Evolutionary conservation across 1,284 basidiomycete species (phyloP), one percentile per base, ranked within the genome.

Genomic region (Cutaneotrichosporon sp.): DNA sequence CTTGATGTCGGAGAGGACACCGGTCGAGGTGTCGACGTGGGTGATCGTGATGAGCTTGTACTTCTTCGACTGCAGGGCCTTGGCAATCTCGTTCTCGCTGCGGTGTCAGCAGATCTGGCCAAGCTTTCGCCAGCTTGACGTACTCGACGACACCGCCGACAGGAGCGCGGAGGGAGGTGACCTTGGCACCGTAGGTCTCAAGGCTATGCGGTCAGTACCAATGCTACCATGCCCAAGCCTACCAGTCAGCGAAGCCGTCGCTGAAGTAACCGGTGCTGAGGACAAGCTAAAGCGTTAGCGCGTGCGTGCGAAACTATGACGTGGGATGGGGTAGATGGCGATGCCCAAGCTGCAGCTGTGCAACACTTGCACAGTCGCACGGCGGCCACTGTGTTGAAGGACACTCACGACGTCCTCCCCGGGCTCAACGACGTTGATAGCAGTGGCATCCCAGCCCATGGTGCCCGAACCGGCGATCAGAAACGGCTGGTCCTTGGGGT

Each of bases 11-110:
- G 90, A 90, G 41, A 98, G 81, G 12, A 98, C 94, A 56, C 88
- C 88, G 49, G 90, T 92, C 14, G 89, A 91, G 8, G 90, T 92
- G 73, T 93, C 90, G 54, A 76, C 50, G 70, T 98, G 94, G 7
- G 96, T 97, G 67, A 97, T 84, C 8, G 92, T 93, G 59, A 93
- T 77, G 47, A 92, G 72, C 76, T 94, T 96, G 81, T 90, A 96
- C 70, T 86, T 86, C 76, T 90, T 90, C 62, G 80, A 76, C 72
- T 82, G 79, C 37, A 97, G 80, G 1, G 88, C 87, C 20, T 80
- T 46, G 51, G 66, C 61, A 60, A 76, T 66, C 48, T 73, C 65
- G 46, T 72, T 66, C 54, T 72, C 70, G 38, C 69, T 71, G 53
- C 4, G 12, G 13, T 14, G 35, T 41, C 39, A 49, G 49, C 50